These are phyloP conservation scores for Penicillium palitans DNA, from an alignment of 2,329 filamentous ascomycete genomes.

Conservation along the genomic window DNA sequence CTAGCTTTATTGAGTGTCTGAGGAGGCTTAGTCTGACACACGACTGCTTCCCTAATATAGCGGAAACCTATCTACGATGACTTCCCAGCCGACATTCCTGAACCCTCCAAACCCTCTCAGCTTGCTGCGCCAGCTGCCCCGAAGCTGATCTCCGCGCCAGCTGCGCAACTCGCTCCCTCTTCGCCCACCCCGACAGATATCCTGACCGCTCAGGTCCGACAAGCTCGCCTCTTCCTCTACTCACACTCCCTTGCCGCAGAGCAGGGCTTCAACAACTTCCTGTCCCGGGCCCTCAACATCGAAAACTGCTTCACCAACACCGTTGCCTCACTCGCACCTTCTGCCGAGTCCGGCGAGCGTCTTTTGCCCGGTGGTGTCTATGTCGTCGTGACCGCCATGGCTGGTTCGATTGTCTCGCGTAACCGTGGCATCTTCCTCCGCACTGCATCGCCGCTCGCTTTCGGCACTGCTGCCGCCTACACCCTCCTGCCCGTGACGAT, in stretches of 20 bases:
- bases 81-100: conserved; percentile 35
- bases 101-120: conserved; percentile 26
- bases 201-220: conserved; percentile 77
- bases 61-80: conserved; percentile 50
- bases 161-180: conserved; percentile 27
- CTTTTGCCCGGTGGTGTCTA: conserved; percentile 89
- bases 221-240: conserved; percentile 78
- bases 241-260: conserved; percentile 71
- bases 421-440: conserved; percentile 85
- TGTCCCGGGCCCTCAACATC: conserved; percentile 77
- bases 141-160: conserved; percentile 19
- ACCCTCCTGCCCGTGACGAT: conserved; percentile 84
- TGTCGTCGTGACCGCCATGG: conserved; percentile 91
- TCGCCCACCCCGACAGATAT: conserved; percentile 83
- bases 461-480: conserved; percentile 82
- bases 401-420: conserved; percentile 84
- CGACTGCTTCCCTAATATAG: conserved; percentile 25
- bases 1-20: background rate
- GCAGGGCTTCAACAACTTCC: conserved; percentile 76
- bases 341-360: conserved; percentile 80
- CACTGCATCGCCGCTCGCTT: conserved; percentile 70
- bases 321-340: conserved; percentile 81
- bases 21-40: conserved; percentile 13
- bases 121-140: conserved; percentile 16
- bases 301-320: conserved; percentile 90